Percentiles rank a stretch among this genome's conserved stretches.
phyloP scores from a whole-genome alignment of 2,329 filamentous ascomycete genomes.

The Fusarium sororula region DNA sequence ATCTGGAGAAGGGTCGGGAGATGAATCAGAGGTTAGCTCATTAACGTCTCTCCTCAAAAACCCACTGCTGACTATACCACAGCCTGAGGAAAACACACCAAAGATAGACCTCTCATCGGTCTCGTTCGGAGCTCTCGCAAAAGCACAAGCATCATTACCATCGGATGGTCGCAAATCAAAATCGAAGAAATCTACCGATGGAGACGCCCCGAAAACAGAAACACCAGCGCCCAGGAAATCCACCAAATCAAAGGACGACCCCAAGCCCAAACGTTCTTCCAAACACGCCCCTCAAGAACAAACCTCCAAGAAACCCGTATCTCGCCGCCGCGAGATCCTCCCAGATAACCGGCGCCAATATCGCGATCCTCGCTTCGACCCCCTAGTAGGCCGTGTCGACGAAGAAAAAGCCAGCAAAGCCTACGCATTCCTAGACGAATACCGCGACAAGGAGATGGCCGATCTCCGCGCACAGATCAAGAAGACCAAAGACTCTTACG shows the following conservation, averaged over 20 bases:
- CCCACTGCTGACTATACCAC: conserved; percentile 5
- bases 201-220: conserved; percentile 39
- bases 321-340: conserved; percentile 80
- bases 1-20: conserved; percentile 38
- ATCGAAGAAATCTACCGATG: conserved; percentile 38
- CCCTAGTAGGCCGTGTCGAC: conserved; percentile 62
- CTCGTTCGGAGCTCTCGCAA: conserved; percentile 90
- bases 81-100: conserved; percentile 44
- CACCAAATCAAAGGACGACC: conserved; percentile 47
- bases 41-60: neutral
- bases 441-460: conserved; percentile 83
- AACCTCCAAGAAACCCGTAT: conserved; percentile 84
- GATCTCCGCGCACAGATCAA: conserved; percentile 75
- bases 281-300: conserved; percentile 92
- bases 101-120: conserved; percentile 66
- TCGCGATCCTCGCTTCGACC: conserved; percentile 91
- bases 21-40: conserved; percentile 41
- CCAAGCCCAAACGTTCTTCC: conserved; percentile 59
- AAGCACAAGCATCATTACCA: conserved; percentile 78
- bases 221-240: conserved; percentile 44
- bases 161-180: conserved; percentile 41
- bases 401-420: conserved; percentile 71
- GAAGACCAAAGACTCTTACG: conserved; percentile 68
- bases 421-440: conserved; percentile 89
- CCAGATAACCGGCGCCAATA: conserved; percentile 63